Conservation (phyloP, 2,329 filamentous ascomycete genomes). For the Fusarium nisikadoi region DNA sequence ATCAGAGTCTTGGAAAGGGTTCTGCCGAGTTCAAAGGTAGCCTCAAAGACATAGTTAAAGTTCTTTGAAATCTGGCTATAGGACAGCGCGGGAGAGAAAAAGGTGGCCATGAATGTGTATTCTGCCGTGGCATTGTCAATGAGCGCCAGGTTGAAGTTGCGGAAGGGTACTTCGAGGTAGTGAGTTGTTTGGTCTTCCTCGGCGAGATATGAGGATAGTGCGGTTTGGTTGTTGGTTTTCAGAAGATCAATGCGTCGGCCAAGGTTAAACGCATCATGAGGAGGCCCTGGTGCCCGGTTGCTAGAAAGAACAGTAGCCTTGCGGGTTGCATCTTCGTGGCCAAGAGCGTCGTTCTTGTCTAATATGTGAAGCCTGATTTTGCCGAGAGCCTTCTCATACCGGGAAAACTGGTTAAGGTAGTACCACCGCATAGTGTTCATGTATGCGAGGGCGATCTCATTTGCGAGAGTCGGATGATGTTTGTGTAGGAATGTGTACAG, state of each 20-base stretch:
- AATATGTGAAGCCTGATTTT: conserved; percentile 85
- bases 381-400: conserved; percentile 85
- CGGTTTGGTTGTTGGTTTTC: conserved; percentile 76
- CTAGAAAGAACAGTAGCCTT: conserved; percentile 69
- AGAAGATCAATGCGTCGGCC: conserved; percentile 88
- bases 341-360: conserved; percentile 86
- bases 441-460: conserved; percentile 92
- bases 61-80: conserved; percentile 82
- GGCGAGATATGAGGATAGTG: conserved; percentile 86
- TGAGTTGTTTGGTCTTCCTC: conserved; percentile 89
- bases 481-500: conserved; percentile 85
- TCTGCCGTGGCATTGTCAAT: conserved; percentile 95
- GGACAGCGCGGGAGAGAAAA: conserved; percentile 83
- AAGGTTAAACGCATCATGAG: conserved; percentile 89
- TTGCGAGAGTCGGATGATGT: conserved; percentile 83
- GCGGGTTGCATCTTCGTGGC: conserved; percentile 77
- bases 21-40: conserved; percentile 87
- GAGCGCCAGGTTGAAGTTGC: conserved; percentile 93
- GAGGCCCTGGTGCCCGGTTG: conserved; percentile 59
- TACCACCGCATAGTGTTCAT: conserved; percentile 99
- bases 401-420: conserved; percentile 88
- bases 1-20: conserved; percentile 79
- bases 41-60: conserved; percentile 89
- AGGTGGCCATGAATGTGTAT: conserved; percentile 91
- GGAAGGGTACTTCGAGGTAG: conserved; percentile 90